phyloP scores from a whole-genome alignment of 2,329 filamentous ascomycete genomes.

The Decorospora gaudefroyi region DNA sequence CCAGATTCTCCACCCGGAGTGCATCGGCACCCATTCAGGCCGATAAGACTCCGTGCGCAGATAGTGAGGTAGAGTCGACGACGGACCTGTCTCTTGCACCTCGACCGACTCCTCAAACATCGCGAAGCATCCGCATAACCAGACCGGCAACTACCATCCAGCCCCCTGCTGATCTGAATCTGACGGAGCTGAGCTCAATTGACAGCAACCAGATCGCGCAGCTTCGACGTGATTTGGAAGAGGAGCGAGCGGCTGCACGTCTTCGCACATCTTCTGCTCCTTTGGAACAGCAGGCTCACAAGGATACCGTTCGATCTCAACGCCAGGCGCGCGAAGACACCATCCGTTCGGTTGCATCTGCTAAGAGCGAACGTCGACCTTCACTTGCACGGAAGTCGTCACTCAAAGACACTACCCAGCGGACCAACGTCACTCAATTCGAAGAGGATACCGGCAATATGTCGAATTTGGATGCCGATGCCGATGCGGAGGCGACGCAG shows the following conservation, averaged over 20 bases:
- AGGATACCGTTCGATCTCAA: conserved; percentile 48
- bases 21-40: conserved; percentile 39
- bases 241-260: conserved; percentile 55
- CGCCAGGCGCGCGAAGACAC: conserved; percentile 50
- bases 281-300: conserved; percentile 38
- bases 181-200: conserved; percentile 61
- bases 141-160: conserved; percentile 30
- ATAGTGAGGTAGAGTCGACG: conserved; percentile 47
- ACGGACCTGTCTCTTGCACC: conserved; percentile 48
- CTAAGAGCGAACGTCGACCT: conserved; percentile 47
- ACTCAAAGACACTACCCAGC: conserved; percentile 55
- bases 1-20: conserved; percentile 32
- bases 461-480: conserved; percentile 34
- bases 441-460: conserved; percentile 46
- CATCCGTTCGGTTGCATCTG: conserved; percentile 44
- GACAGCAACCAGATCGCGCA: conserved; percentile 58
- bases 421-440: conserved; percentile 37
- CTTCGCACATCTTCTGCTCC: conserved; percentile 28
- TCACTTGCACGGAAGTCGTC: conserved; percentile 59
- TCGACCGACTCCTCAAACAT: conserved; percentile 35
- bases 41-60: conserved; percentile 28
- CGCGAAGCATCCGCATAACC: conserved; percentile 27
- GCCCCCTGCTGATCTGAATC: conserved; percentile 38
- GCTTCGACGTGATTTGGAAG: conserved; percentile 60
- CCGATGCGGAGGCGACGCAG: conserved; percentile 35